Evolutionary conservation across 2,329 filamentous ascomycete genomes (phyloP), one percentile per base, ranked within the genome.

Genomic region (Curvularia verruculosa): DNA sequence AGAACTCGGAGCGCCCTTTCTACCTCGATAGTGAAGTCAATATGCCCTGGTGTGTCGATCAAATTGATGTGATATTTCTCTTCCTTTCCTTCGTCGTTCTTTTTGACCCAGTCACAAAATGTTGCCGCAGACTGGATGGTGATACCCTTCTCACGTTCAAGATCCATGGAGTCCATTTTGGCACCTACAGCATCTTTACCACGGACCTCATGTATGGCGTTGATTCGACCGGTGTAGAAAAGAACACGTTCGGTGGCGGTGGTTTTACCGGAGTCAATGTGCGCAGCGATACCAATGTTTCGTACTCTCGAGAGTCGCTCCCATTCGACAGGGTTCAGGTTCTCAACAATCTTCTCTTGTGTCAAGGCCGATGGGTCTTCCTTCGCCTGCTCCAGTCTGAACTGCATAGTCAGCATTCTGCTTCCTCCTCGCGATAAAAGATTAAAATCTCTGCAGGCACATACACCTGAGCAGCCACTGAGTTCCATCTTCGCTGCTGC

Each of bases 81-180:
- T 50, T 97, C 92, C 73, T 90, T 86, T 65, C 90, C 90, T 21
- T 68, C 48, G 63, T 94, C 81, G 21, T 78, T 76, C 77, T 86
- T 88, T 82, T 96, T 97, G 65, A 89, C 81, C 95, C 95, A 99
- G 79, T 99, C 93, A 78, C 92, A 96, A 77, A 96, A 99, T 0
- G 95, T 99, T 23, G 95, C 95, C 10, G 95, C 95, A 67, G 94
- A 98, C 78, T 99, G 94, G 72, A 99, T 99, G 56, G 95, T 99
- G 77, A 99, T 99, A 71, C 95, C 95, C 82, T 97, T 96, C 78
- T 98, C 95, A 78, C 95, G 86, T 81, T 99, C 95, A 67, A 99
- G 83, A 69, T 99, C 95, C 95, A 99, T 99, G 24, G 93, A 97
- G 82, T 99, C 95, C 95, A 99, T 99, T 83, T 99, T 99, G 59